These are phyloP conservation scores for Coprinopsis marcescibilis DNA, from an alignment of 768 basidiomycete genomes.

Conservation along the genomic window DNA sequence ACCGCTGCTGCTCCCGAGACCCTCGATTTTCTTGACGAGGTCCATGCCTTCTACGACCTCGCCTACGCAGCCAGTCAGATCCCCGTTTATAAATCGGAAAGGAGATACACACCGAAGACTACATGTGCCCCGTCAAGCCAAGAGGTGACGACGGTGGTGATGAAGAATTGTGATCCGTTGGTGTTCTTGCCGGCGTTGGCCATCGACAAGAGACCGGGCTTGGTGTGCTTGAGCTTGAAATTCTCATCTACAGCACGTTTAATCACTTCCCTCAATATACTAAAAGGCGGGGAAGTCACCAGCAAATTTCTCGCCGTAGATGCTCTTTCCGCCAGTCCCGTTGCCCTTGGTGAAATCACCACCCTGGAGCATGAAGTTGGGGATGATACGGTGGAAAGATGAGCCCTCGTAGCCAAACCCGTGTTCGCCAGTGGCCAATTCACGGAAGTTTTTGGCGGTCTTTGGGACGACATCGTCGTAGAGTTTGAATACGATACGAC, in stretches of 20 bases:
- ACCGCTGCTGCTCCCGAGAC: slow-evolving; percentile 32
- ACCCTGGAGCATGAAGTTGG: slow-evolving; percentile 82
- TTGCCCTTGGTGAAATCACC: slow-evolving; percentile 73
- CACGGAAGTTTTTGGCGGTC: slow-evolving; percentile 83
- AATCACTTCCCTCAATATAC: not conserved
- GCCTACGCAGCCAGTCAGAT: too few species aligned
- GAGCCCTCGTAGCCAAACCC: slow-evolving; percentile 70
- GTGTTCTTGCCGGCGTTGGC: slow-evolving; percentile 80
- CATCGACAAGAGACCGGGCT: slow-evolving; percentile 66
- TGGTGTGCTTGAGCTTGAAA: slow-evolving; percentile 69
- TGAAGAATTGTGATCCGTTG: slow-evolving; percentile 87
- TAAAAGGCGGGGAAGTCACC: slow-evolving; percentile 35
- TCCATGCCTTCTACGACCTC: slow-evolving; percentile 67
- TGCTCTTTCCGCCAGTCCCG: slow-evolving; percentile 79
- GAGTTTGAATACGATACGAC: slow-evolving; percentile 79
- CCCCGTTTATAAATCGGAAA: too few species aligned
- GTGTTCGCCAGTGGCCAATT: slow-evolving; percentile 70
- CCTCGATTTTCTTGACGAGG: slow-evolving; percentile 41
- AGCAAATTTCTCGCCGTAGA: slow-evolving; percentile 63
- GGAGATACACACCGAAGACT: slow-evolving; percentile 93
- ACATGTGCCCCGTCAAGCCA: slow-evolving; percentile 85
- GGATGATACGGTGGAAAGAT: slow-evolving; percentile 79
- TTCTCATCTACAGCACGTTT: slow-evolving; percentile 95
- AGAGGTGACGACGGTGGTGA: slow-evolving; percentile 70
- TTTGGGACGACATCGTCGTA: slow-evolving; percentile 73